Evolutionary conservation across 805 yeast genomes (phyloP), one percentile per base, ranked within the genome.

Genomic region (Ogataea methylovora): DNA sequence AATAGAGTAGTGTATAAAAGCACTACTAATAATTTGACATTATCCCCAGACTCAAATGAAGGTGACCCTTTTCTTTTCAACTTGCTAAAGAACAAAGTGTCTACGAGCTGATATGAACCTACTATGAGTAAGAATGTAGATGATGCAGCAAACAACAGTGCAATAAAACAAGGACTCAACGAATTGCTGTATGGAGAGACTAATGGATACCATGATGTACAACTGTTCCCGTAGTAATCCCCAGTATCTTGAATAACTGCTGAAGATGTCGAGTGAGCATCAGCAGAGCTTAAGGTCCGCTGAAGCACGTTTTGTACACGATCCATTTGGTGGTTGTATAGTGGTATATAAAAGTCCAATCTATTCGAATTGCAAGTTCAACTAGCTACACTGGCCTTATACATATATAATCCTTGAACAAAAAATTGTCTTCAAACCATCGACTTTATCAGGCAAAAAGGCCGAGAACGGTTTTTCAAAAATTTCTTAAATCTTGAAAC

Each of bases 111-210:
- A 15, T 29, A 40, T 1, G 43, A 13, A 6, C 57, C 61, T 3
- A 38, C 6, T 5, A 47, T 4, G 0, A 32, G 37, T 12, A 49
- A 40, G 0, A 41, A 3, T 1, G 30, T 13, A 1, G 56, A 29
- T 3, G 37, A 18, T 5, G 20, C n/a, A 1, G 32, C 36, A 27
- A 43, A 41, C 5, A 49, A 27, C 12, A 48, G 17, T 1, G 54
- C 43, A 5, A 54, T 34, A 40, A 60, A 60, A 34, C 62, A 56
- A 7, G 56, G 56, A 15, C 44, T 54, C 29, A 60, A 28, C 2
- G 59, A 45, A 34, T 49, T 57, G 5, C 49, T 34, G 11, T 33
- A n/a, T 6, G 42, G 37, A 3, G 47, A 42, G 4, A 43, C 24
- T 16, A 56, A 33, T 2, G 62, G 62, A 4, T 24, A n/a, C 25